phyloP scores from a whole-genome alignment of 148 eudicot genomes.

The Spergularia bocconei region DNA sequence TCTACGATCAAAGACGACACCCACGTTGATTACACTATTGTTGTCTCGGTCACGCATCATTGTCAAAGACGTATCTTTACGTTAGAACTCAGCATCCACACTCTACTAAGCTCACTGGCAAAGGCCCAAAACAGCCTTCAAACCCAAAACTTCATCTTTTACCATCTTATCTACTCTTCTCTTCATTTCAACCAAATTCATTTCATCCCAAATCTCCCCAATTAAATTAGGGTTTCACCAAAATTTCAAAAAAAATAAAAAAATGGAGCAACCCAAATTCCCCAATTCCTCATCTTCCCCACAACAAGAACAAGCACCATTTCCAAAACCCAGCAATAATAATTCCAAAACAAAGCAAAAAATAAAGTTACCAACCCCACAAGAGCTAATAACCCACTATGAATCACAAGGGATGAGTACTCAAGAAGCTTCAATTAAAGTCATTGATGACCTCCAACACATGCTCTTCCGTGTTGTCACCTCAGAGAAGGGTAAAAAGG shows the following conservation, averaged over 20 bases:
- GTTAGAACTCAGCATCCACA: too few relatives aligned
- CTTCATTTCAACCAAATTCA: not conserved
- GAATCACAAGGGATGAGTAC: conserved; percentile 62
- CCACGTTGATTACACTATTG: too few relatives aligned
- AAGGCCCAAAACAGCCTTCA: too few relatives aligned
- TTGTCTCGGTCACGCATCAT: too few relatives aligned
- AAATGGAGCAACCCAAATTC: not conserved
- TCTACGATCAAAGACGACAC: too few relatives aligned
- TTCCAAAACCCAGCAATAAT: conserved; percentile 3
- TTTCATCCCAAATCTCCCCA: not conserved
- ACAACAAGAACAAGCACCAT: not conserved
- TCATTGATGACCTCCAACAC: conserved; percentile 70
- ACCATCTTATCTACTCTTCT: not conserved
- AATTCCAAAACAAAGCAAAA: conserved; percentile 13
- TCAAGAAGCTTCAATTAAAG: conserved; percentile 63
- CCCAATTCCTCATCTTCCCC: not conserved
- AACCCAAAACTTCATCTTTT: too few relatives aligned
- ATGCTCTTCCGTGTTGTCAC: conserved; percentile 41
- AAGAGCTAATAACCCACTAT: conserved; percentile 58
- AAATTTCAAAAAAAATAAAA: too few relatives aligned
- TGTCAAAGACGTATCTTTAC: too few relatives aligned
- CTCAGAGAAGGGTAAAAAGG: conserved; percentile 15
- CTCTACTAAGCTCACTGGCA: too few relatives aligned
- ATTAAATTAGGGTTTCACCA: conserved; percentile 5
- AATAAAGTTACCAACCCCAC: conserved; percentile 49